phyloP scores from a whole-genome alignment of 1,284 basidiomycete genomes.

The Austropuccinia psidii region DNA sequence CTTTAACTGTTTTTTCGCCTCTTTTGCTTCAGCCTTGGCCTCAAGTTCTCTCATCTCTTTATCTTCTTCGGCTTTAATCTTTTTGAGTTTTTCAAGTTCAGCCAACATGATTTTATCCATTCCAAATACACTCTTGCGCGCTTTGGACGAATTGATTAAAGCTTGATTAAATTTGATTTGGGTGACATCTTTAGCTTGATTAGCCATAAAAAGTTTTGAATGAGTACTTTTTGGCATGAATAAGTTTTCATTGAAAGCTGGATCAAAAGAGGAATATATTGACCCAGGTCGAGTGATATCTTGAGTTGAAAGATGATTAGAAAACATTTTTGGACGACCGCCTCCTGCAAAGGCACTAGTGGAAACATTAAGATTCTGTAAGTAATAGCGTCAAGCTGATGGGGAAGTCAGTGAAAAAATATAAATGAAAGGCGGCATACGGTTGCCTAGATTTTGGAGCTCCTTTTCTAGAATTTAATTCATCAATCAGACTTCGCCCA shows the following conservation, averaged over 20 bases:
- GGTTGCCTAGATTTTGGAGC: constrained; percentile 26
- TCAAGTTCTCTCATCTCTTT: constrained; percentile 22
- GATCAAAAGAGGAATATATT: constrained; percentile 21
- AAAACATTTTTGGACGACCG: constrained; percentile 5
- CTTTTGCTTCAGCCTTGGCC: constrained; percentile 21
- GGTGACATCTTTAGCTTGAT: constrained; percentile 14
- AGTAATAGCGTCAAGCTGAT: no score
- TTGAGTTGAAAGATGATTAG: constrained; percentile 21
- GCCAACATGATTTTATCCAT: constrained; percentile 31
- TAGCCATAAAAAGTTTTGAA: constrained; percentile 18
- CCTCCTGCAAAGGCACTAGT: constrained; percentile 24
- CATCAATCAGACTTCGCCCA: constrained; percentile 33
- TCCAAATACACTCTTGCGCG: constrained; percentile 31
- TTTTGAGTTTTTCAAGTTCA: constrained; percentile 33
- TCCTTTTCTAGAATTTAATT: constrained; percentile 31
- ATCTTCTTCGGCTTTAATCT: constrained; percentile 30
- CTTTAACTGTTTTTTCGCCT: constrained; percentile 11
- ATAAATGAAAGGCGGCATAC: background rate
- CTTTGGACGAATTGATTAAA: constrained; percentile 22
- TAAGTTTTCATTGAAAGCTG: background rate
- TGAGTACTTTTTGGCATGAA: background rate
- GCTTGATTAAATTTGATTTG: constrained; percentile 22
- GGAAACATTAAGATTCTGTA: background rate
- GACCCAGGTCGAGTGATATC: constrained; percentile 23
- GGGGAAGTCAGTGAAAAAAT: no score